Percentiles rank a stretch among this genome's conserved stretches.
Conservation (phyloP, 495 filamentous ascomycete genomes). For the Viridothelium virens region DNA sequence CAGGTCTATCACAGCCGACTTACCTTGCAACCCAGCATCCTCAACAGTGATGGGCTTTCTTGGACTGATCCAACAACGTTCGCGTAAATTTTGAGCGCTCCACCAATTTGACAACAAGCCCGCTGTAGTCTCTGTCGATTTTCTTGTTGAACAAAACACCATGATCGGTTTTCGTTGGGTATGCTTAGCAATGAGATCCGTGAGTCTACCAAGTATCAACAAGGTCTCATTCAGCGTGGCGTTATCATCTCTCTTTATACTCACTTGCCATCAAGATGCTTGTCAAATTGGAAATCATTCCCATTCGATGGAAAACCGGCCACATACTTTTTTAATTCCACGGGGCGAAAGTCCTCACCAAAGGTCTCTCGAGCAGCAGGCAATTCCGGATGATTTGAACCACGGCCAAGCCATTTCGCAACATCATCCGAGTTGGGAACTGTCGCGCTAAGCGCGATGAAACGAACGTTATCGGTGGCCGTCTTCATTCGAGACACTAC, state of each 20-base stretch:
- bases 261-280: slow-evolving; percentile 61
- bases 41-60: slow-evolving; percentile 46
- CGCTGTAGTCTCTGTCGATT: slow-evolving; percentile 69
- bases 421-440: slow-evolving; percentile 90
- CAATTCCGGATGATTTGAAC: slow-evolving; percentile 55
- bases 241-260: slow-evolving; percentile 13
- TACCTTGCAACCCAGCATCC: slow-evolving; percentile 56
- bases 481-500: slow-evolving; percentile 96
- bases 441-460: slow-evolving; percentile 87
- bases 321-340: slow-evolving; percentile 78
- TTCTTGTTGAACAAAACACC: slow-evolving; percentile 84
- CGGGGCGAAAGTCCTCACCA: slow-evolving; percentile 84
- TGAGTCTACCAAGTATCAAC: slow-evolving; percentile 43
- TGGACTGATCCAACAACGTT: slow-evolving; percentile 63
- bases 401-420: slow-evolving; percentile 81
- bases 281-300: slow-evolving; percentile 89
- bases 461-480: slow-evolving; percentile 76
- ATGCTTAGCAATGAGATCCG: slow-evolving; percentile 66
- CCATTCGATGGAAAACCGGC: slow-evolving; percentile 59
- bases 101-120: slow-evolving; percentile 63
- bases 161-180: slow-evolving; percentile 78
- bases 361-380: slow-evolving; percentile 74
- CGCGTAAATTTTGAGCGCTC: slow-evolving; percentile 45
- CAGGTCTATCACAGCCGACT: slow-evolving; percentile 9
- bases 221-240: neutral